Base-by-base conservation (phyloP, 75 land plant genomes). In the Chamaecyparis obtusa region DNA sequence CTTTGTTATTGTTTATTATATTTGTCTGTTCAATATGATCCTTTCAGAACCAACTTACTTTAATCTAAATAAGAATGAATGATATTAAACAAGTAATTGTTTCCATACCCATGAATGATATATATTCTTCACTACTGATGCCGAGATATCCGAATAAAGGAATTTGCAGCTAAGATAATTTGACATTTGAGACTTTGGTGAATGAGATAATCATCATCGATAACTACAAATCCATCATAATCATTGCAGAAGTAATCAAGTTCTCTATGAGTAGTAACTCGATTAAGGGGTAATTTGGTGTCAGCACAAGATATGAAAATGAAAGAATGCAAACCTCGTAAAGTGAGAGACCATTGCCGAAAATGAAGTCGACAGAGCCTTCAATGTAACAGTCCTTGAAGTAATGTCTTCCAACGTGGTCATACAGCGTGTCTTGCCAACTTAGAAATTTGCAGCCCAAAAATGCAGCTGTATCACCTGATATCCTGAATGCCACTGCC, bases 311-410 rank as follows among this genome's bases (percentile, higher is more conserved):
- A n/a, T 32, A 39, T 43, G 87, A 86, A 32, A 81, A 39, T 27
- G 87, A 86, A 78, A 86, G 27, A 5, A n/a, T 64, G 27, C 76
- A 39, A 57, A 87, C 91, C 83, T 81, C 54, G 81, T 85, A 88
- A 11, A 88, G 71, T 16, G 89, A 88, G 54, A 64, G 87, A 7
- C 87, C 89, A 35, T 88, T 15, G 30, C 89, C 89, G 46, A 87
- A 88, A 85, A 89, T 88, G 84, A 89, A 89, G 41, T 89, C 90
- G 15, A 88, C 55, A 32, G 90, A 87, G 81, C 89, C 89, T 75
- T 88, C 81, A 35, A 88, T 88, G 39, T 87, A 88, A 48, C 89
- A 88, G 1, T 87, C 67, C 16, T 81, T 86, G 89, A 88, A 89
- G 37, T 89, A 89, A 51, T 89, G 90, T 24, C 90, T 36, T 5